A percentile compares a stretch with the other conserved stretches of the same genome.
phyloP scores from a whole-genome alignment of 805 yeast species.

The Suhomyces sp. region DNA sequence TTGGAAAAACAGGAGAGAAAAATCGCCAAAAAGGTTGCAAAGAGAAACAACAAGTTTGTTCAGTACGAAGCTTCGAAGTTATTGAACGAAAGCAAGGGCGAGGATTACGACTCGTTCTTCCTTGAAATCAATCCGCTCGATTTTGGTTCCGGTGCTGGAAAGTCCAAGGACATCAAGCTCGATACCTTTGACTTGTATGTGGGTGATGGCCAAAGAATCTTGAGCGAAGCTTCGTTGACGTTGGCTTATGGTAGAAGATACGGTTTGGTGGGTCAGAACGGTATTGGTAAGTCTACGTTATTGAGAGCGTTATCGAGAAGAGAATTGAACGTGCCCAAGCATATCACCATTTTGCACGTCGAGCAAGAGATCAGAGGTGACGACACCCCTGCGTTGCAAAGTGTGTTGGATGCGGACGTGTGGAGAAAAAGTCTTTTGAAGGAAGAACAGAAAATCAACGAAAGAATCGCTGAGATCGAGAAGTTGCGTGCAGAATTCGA shows the following conservation, averaged over 20 bases:
- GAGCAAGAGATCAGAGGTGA: conserved; percentile 97
- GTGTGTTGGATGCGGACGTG: conserved; percentile 98
- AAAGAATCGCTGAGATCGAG: conserved; percentile 74
- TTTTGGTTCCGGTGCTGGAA: conserved; percentile 78
- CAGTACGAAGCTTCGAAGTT: conserved; percentile 92
- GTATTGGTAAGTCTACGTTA: conserved; percentile 98
- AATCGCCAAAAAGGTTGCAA: conserved; percentile 95
- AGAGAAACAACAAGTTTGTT: conserved; percentile 78
- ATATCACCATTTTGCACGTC: conserved; percentile 91
- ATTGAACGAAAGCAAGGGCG: conserved; percentile 58
- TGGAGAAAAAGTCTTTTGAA: conserved; percentile 89
- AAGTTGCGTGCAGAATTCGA: conserved; percentile 59
- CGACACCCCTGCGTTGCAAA: conserved; percentile 84
- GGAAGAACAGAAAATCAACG: conserved; percentile 74
- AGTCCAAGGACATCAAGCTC: conserved; percentile 92
- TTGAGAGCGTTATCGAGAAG: conserved; percentile 89
- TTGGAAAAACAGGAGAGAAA: conserved; percentile 96
- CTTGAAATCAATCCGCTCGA: conserved; percentile 94
- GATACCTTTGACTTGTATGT: conserved; percentile 93
- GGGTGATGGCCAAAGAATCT: conserved; percentile 91
- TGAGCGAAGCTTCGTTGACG: conserved; percentile 82
- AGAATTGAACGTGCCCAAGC: conserved; percentile 91
- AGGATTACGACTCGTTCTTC: conserved; percentile 92
- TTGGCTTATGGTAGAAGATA: conserved; percentile 91
- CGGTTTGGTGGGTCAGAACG: conserved; percentile 97